phyloP scores from a whole-genome alignment of 257 asterid species.

The Scutellaria minor region DNA sequence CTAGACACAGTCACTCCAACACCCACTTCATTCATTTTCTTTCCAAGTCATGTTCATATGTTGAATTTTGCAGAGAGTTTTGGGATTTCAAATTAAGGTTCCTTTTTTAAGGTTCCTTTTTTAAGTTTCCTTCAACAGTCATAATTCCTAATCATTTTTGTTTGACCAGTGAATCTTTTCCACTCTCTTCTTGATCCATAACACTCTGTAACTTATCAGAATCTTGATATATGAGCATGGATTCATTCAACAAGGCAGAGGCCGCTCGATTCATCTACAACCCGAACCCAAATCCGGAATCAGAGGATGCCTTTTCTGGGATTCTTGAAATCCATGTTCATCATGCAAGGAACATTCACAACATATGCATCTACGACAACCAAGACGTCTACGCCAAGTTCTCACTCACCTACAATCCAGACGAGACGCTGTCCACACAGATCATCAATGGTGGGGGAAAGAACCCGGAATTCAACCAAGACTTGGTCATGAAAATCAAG shows the following conservation, averaged over 20 bases:
- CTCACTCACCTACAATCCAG: conserved; percentile 73
- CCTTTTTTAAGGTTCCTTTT: neutral
- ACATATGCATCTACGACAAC: conserved; percentile 74
- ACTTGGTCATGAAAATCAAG: conserved; percentile 48
- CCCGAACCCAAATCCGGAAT: conserved; percentile 35
- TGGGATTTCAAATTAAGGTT: neutral
- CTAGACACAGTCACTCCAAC: neutral
- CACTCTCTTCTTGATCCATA: conserved; percentile 13
- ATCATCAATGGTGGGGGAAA: conserved; percentile 58
- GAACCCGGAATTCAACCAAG: conserved; percentile 59
- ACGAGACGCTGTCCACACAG: conserved; percentile 52
- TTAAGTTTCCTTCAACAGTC: neutral
- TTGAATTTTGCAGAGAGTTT: conserved; percentile 13
- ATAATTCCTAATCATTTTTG: neutral
- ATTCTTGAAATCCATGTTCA: conserved; percentile 63
- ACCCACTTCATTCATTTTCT: conserved; percentile 26
- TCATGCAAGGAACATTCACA: conserved; percentile 72
- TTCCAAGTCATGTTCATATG: conserved; percentile 41
- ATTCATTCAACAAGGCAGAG: conserved; percentile 37
- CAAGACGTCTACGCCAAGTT: conserved; percentile 75
- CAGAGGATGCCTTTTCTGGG: conserved; percentile 43
- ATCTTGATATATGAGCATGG: conserved; percentile 40
- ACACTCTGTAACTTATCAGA: neutral
- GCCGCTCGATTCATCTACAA: conserved; percentile 46
- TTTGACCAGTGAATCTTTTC: neutral